These are phyloP conservation scores for Neonectria hederae DNA, from an alignment of 2,329 filamentous ascomycete genomes.

Conservation along the genomic window DNA sequence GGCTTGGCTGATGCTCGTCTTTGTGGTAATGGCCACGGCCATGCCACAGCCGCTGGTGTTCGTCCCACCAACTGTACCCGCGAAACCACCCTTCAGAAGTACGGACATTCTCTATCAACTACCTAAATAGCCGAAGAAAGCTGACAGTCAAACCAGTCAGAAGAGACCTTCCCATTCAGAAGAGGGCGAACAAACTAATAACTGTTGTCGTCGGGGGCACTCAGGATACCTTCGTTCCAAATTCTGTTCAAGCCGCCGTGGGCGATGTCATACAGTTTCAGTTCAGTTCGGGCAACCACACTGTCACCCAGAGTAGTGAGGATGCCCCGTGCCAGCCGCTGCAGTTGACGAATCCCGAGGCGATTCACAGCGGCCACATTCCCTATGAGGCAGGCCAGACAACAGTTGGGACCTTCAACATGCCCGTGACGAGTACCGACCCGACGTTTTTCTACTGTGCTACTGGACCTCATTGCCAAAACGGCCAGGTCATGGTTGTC, in stretches of 20 bases:
- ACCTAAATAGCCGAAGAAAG: neutral
- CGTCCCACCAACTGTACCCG: neutral
- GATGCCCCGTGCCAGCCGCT: conserved; percentile 51
- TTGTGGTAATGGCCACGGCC: neutral
- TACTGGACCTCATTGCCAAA: conserved; percentile 58
- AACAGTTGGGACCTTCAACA: conserved; percentile 56
- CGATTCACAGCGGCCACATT: conserved; percentile 54
- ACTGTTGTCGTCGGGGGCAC: conserved; percentile 51
- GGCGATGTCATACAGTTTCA: conserved; percentile 56
- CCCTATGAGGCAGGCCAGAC: conserved; percentile 49
- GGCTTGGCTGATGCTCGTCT: neutral
- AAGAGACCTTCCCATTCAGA: conserved; percentile 15
- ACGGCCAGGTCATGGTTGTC: conserved; percentile 61
- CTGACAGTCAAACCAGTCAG: conserved; percentile 15
- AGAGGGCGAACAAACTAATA: conserved; percentile 35
- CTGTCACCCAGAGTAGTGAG: conserved; percentile 52
- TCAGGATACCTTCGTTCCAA: conserved; percentile 51
- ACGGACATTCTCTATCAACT: neutral
- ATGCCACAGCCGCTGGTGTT: conserved; percentile 7
- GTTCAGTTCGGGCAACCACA: conserved; percentile 56
- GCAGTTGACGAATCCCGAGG: conserved; percentile 44
- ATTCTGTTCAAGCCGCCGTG: conserved; percentile 45
- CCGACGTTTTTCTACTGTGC: conserved; percentile 63
- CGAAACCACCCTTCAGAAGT: conserved; percentile 14
- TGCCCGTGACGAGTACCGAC: conserved; percentile 54